These are phyloP conservation scores for Viridothelium virens DNA, from an alignment of 495 filamentous ascomycete species.

Conservation along the genomic window DNA sequence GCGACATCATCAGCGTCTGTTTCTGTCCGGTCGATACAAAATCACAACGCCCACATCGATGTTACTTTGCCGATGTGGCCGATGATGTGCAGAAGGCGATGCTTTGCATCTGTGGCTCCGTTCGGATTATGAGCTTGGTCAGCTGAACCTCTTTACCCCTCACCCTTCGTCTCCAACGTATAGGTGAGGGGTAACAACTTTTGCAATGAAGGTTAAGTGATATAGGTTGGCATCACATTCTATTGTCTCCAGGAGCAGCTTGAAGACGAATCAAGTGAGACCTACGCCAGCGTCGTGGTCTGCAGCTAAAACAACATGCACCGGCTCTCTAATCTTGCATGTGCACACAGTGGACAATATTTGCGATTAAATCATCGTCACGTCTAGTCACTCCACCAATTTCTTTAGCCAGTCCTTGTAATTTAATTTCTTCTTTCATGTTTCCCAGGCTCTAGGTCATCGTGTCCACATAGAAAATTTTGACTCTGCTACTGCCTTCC, in stretches of 20 bases:
- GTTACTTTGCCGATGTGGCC: neutral
- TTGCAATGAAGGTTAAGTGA: neutral
- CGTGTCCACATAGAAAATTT: neutral
- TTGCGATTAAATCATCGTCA: too few species aligned
- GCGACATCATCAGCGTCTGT: too few species aligned
- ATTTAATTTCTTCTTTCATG: neutral
- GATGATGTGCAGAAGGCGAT: neutral
- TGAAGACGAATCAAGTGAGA: too few species aligned
- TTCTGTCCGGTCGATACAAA: neutral
- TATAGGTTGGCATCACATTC: too few species aligned
- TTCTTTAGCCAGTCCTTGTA: too few species aligned
- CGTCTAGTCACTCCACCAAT: too few species aligned
- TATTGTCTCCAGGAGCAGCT: too few species aligned
- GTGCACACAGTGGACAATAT: too few species aligned
- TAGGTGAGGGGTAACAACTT: neutral
- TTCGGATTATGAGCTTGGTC: neutral
- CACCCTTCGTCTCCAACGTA: neutral
- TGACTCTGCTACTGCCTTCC: neutral
- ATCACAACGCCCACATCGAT: neutral
- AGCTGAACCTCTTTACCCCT: neutral
- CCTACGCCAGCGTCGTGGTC: too few species aligned
- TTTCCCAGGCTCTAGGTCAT: neutral
- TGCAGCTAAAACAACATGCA: too few species aligned
- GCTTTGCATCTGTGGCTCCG: neutral
- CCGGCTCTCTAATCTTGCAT: too few species aligned